Conservation (phyloP, 1,284 basidiomycete species). For the Trichosporon sp. region DNA sequence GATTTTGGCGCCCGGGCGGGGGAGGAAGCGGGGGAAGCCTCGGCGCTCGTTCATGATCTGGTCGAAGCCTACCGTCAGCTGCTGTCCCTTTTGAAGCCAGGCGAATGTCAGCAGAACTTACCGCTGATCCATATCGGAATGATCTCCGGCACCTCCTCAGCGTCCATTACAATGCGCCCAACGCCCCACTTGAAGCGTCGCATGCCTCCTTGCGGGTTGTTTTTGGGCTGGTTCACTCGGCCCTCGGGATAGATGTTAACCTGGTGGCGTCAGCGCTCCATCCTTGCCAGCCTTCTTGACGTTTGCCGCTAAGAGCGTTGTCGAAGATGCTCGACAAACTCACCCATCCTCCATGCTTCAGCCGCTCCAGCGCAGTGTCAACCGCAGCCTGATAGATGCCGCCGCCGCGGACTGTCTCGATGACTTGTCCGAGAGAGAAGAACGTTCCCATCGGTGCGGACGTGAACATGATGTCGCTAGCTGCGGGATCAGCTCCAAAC, state of each 20-base stretch:
- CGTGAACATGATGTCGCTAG: slow-evolving; percentile 93
- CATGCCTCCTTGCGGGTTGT: slow-evolving; percentile 56
- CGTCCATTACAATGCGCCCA: slow-evolving; percentile 77
- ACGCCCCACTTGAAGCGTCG: slow-evolving; percentile 95
- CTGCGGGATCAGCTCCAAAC: slow-evolving; percentile 47
- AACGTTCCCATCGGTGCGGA: slow-evolving; percentile 77
- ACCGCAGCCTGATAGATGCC: slow-evolving; percentile 88
- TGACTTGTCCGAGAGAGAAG: slow-evolving; percentile 84
- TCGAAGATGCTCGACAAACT: slow-evolving; percentile 24
- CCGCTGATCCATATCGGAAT: slow-evolving; percentile 92
- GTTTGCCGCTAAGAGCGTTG: neutral
- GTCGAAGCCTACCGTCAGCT: slow-evolving; percentile 65
- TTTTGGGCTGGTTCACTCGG: slow-evolving; percentile 70
- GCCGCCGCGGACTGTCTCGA: slow-evolving; percentile 83
- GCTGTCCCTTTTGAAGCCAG: neutral
- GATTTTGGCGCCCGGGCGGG: slow-evolving; percentile 37
- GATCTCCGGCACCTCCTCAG: slow-evolving; percentile 64
- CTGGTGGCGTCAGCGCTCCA: slow-evolving; percentile 49
- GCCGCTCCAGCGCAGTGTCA: slow-evolving; percentile 68
- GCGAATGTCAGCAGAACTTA: slow-evolving; percentile 32
- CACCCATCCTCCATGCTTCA: slow-evolving; percentile 82
- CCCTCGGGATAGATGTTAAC: slow-evolving; percentile 93
- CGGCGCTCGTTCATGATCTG: slow-evolving; percentile 82
- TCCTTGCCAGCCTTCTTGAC: neutral
- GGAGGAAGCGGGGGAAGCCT: slow-evolving; percentile 36